Percentiles rank a stretch among this genome's conserved stretches.
Conservation (phyloP, 2,329 filamentous ascomycete genomes). For the Fusarium succisae region DNA sequence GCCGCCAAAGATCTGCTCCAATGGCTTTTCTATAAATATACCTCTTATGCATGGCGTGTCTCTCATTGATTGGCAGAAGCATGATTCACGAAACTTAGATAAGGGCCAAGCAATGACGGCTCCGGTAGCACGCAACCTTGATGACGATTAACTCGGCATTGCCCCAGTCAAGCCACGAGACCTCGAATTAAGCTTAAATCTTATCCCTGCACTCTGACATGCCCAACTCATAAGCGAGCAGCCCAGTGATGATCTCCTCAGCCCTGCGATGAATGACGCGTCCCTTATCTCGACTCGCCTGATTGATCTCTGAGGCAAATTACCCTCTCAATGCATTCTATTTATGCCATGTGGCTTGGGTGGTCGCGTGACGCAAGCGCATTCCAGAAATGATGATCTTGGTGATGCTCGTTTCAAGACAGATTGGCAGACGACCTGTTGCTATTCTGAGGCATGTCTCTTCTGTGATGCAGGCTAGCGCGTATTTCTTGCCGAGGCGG, state of each 20-base stretch:
- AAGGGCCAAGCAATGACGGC: conserved; percentile 4
- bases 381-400: neutral
- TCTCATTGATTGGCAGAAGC: conserved; percentile 2
- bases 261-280: conserved; percentile 20
- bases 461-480: neutral
- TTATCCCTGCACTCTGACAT: neutral
- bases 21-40: conserved; percentile 11
- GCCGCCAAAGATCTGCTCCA: neutral
- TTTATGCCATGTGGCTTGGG: conserved; percentile 12
- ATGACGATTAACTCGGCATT: neutral
- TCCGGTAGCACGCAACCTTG: neutral
- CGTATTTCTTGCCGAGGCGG: conserved; percentile 16
- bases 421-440: conserved; percentile 33
- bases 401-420: neutral
- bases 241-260: neutral
- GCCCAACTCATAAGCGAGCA: neutral
- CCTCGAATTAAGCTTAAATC: conserved; percentile 12
- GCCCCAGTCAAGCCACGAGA: neutral
- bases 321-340: neutral
- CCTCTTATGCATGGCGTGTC: neutral
- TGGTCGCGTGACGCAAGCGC: conserved; percentile 14
- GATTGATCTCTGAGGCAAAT: no score
- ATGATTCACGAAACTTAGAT: neutral
- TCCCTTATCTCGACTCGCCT: neutral
- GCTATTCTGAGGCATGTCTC: conserved; percentile 25